phyloP scores from a whole-genome alignment of 805 yeast species.

The Torulaspora indica region DNA sequence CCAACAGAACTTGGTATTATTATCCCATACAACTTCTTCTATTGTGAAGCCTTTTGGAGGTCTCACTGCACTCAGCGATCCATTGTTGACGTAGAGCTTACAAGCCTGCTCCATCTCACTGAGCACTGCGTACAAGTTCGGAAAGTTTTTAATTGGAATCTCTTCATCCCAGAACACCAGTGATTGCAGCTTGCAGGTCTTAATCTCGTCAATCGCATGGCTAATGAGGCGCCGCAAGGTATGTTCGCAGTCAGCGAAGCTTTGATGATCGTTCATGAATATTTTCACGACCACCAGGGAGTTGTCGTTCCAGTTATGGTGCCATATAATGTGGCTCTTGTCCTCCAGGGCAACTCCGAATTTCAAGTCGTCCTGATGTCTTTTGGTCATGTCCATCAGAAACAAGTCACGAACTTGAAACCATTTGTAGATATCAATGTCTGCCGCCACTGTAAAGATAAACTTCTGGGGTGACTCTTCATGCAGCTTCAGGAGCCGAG shows the following conservation, averaged over 20 bases:
- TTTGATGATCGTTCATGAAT: slow-evolving; percentile 15
- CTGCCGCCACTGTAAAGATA: slow-evolving; percentile 38
- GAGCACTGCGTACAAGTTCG: slow-evolving; percentile 21
- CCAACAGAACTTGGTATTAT: slow-evolving; percentile 48
- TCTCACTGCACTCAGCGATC: slow-evolving; percentile 41
- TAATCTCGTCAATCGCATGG: slow-evolving; percentile 38
- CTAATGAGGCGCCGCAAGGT: slow-evolving; percentile 30
- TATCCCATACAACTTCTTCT: slow-evolving; percentile 37
- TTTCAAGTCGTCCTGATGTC: slow-evolving; percentile 12
- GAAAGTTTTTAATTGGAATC: slow-evolving; percentile 27
- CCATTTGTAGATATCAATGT: slow-evolving; percentile 40
- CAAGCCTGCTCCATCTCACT: slow-evolving; percentile 24
- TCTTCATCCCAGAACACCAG: slow-evolving; percentile 42
- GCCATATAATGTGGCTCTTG: slow-evolving; percentile 43
- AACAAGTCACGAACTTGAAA: slow-evolving; percentile 39
- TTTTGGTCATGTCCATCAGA: slow-evolving; percentile 27
- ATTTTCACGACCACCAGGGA: slow-evolving; percentile 31
- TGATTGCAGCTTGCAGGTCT: slow-evolving; percentile 23
- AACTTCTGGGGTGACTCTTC: slow-evolving; percentile 20
- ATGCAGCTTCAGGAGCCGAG: slow-evolving; percentile 22
- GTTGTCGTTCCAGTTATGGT: slow-evolving; percentile 40
- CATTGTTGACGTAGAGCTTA: slow-evolving; percentile 27
- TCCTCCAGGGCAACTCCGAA: slow-evolving; percentile 35
- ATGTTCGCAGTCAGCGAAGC: slow-evolving; percentile 12
- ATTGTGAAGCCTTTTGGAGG: slow-evolving; percentile 28